Conservation (phyloP, 2,329 filamentous ascomycete genomes). For the Diaporthe aspalathi region DNA sequence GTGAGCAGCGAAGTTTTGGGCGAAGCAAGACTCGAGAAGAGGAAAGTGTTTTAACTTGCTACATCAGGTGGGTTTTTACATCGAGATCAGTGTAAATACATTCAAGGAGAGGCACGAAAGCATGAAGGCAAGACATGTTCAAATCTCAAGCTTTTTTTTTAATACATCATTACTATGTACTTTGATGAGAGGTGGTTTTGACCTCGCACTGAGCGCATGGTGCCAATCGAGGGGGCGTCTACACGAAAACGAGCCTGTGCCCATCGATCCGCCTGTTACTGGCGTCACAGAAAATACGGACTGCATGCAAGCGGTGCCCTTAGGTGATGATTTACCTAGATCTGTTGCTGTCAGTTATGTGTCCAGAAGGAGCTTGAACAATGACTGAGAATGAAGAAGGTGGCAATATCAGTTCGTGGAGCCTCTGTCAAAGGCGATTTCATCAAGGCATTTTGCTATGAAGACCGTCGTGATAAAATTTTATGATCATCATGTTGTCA, state of each 20-base stretch:
- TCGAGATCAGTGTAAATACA: background rate
- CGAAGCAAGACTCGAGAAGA: background rate
- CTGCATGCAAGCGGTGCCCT: background rate
- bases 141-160: background rate
- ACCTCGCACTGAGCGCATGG: background rate
- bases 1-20: too few species aligned
- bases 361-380: background rate
- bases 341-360: slow-evolving; percentile 29
- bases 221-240: background rate
- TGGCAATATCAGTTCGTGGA: slow-evolving; percentile 50
- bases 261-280: background rate
- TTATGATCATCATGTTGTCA: slow-evolving; percentile 73
- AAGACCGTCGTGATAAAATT: slow-evolving; percentile 88
- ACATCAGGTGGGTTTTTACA: too few species aligned
- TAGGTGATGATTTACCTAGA: background rate
- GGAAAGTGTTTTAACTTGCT: background rate
- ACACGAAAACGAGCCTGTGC: background rate
- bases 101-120: too few species aligned
- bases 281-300: background rate
- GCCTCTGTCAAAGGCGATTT: slow-evolving; percentile 83
- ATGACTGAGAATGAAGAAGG: background rate
- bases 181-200: background rate
- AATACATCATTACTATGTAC: background rate
- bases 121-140: background rate
- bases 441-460: slow-evolving; percentile 84